A percentile compares a stretch with the other conserved stretches of the same genome.
phyloP scores from a whole-genome alignment of 345 rosid genomes.

The Hibiscus mutabilis region DNA sequence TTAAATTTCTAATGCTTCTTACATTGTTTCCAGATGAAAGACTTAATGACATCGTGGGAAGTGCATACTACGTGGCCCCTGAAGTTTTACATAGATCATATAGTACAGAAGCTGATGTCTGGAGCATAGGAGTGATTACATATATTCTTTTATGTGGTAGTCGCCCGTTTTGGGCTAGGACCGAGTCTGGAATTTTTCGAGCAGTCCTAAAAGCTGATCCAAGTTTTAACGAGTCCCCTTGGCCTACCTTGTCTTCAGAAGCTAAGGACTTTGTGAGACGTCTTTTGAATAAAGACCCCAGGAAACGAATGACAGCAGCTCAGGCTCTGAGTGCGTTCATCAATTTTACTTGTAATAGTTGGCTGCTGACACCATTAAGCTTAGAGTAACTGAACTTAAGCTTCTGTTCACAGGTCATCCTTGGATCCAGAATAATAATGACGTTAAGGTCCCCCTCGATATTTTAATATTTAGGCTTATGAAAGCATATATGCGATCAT shows the following conservation, averaged over 20 bases:
- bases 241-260: not conserved
- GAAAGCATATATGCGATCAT: too few species aligned
- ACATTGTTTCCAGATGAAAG: too few species aligned
- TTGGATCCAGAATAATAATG: not conserved
- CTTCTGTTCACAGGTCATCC: not conserved
- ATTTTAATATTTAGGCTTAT: too few species aligned
- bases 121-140: not conserved
- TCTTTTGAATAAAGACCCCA: not conserved
- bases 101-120: not conserved
- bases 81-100: not conserved
- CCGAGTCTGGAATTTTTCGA: not conserved
- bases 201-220: not conserved
- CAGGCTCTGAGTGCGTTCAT: not conserved
- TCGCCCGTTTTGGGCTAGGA: not conserved
- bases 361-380: not conserved
- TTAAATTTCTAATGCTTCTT: too few species aligned
- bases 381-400: not conserved
- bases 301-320: not conserved
- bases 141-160: not conserved
- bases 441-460: not conserved
- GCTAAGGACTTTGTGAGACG: not conserved
- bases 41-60: too few species aligned
- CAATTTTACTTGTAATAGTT: not conserved
- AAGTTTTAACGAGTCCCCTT: not conserved
- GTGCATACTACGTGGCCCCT: too few species aligned